These are phyloP conservation scores for Penicillium angulare DNA, from an alignment of 495 filamentous ascomycete genomes.

Conservation along the genomic window DNA sequence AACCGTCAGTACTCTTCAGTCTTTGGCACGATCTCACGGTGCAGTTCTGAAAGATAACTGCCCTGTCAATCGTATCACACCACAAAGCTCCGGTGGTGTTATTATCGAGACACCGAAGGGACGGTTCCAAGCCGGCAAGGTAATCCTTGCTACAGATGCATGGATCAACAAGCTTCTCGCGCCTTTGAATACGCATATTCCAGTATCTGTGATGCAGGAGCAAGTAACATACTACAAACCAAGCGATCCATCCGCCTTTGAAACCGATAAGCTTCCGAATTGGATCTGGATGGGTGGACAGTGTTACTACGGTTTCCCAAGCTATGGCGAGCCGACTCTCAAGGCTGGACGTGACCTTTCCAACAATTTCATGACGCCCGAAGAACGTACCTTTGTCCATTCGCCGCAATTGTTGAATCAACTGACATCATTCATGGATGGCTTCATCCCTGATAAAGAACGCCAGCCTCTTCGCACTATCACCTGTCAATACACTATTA, in stretches of 20 bases:
- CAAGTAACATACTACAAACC: conserved; percentile 34
- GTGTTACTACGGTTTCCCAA: conserved; percentile 29
- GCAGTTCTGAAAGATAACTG: conserved; percentile 25
- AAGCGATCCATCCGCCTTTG: conserved; percentile 13
- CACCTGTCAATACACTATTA: conserved; percentile 31
- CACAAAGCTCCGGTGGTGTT: conserved; percentile 12
- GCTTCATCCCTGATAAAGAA: conserved; percentile 22
- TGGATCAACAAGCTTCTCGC: conserved; percentile 30
- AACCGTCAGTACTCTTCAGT: conserved; percentile 22
- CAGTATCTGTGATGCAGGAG: conserved; percentile 30
- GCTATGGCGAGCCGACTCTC: conserved; percentile 31
- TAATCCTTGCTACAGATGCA: conserved; percentile 28
- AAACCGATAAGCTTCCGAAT: conserved; percentile 18
- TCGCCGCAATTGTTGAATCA: conserved; percentile 22
- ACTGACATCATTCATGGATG: conserved; percentile 17
- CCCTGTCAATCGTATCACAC: conserved; percentile 21
- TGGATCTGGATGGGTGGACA: conserved; percentile 28
- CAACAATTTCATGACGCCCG: conserved; percentile 29
- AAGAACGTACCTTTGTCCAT: conserved; percentile 27
- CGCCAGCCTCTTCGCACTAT: conserved; percentile 27
- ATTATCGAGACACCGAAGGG: conserved; percentile 26
- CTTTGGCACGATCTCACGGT: conserved; percentile 19
- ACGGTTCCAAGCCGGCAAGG: conserved; percentile 20
- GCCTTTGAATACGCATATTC: conserved; percentile 24
- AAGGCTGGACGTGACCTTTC: conserved; percentile 27